Conservation (phyloP, 352 stramenopile species). For the Phytopythium chamaehyphon region DNA sequence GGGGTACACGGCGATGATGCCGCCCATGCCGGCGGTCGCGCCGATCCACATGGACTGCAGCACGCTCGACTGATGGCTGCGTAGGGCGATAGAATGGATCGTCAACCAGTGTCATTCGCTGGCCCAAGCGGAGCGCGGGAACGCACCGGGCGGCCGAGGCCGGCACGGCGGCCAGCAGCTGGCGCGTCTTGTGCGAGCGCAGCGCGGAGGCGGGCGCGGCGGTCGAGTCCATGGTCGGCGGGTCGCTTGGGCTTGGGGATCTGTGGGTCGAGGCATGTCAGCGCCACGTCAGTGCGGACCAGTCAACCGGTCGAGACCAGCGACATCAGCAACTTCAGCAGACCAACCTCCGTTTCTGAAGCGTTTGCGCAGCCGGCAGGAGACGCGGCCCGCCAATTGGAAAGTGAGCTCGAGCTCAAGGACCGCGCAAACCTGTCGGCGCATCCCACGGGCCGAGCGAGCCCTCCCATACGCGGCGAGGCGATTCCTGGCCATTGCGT, state of each 20-base stretch:
- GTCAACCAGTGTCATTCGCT: neutral
- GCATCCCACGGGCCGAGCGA: too few relatives aligned
- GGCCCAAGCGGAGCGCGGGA: neutral
- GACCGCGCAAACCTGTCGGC: neutral
- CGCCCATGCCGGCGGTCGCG: constrained; percentile 71
- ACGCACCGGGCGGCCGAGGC: constrained; percentile 5
- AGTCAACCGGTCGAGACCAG: too few relatives aligned
- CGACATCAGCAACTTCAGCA: too few relatives aligned
- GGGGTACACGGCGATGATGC: constrained; percentile 79
- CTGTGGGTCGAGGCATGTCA: neutral
- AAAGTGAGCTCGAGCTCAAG: neutral
- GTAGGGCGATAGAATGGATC: neutral
- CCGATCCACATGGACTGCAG: constrained; percentile 82
- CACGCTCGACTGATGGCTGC: constrained; percentile 41
- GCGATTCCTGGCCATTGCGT: neutral
- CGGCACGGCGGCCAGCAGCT: constrained; percentile 20
- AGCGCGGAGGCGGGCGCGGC: constrained; percentile 14
- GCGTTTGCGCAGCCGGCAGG: constrained; percentile 5
- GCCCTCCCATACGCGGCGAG: too few relatives aligned
- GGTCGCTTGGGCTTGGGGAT: constrained; percentile 1
- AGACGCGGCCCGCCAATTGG: neutral
- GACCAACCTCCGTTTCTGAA: neutral
- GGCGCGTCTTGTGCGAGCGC: constrained; percentile 26
- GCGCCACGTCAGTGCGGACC: too few relatives aligned
- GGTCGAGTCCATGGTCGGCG: constrained; percentile 36